Base-by-base conservation (phyloP, 2,329 filamentous ascomycete species). In the Fonsecaea erecta region DNA sequence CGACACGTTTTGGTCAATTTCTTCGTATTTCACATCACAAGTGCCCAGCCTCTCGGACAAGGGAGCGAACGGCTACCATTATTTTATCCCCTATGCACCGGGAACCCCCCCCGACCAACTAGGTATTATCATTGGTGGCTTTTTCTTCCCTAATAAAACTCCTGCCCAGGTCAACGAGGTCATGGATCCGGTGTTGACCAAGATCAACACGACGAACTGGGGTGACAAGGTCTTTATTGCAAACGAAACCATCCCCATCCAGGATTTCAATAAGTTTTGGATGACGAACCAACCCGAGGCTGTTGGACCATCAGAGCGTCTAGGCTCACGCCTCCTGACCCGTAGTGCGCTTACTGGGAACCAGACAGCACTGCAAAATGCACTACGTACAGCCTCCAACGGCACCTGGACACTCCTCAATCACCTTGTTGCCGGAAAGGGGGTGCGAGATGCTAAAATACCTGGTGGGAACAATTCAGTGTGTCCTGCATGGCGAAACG, bases 1-100 rank as follows among this genome's bases (percentile, higher is more conserved):
- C 21, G 53, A 56, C 53, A 56, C 32, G 3, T 56, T 56, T 26
- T 56, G 53, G 53, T 26, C 32, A 18, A 37, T 37, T 8, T 26
- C 35, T 6, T 40, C 53, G 16, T 56, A 37, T 24, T 37, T 56
- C 8, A 37, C 53, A 1, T 37, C 53, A 9, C 53, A 56, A n/a
- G 32, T 56, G 9, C 30, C 53, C 2, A 56, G 21, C 11, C 21
- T 56, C 8, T 34, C 30, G 16, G 35, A 56, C 53, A 12, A 34
- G 24, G 53, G 53, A 26, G 53, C 35, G 9, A 56, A 53, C 26
- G 37, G 55, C 35, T 48, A 48, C 21, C 43, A 48, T 18, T 48
- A 48, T 24, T 48, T 48, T 12, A 9, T 48, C 8, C 43, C 43
- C 21, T 48, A 48, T 12, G 18, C 18, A 24, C 18, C 43, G 6